Evolutionary conservation across 176 grass and related monocot species (phyloP).

Genomic region (Zea mays): Zm-B73-REFERENCE-NAM-5.0 NC_050096.1:10676501-10677000

Average conservation of each 20-base stretch:
- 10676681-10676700: too few species aligned
- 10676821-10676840: background rate
- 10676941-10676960: background rate
- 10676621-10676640: background rate
- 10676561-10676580: too few species aligned
- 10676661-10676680: background rate
- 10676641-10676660: background rate
- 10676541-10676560: background rate
- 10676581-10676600: too few species aligned
- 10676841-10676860: background rate
- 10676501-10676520: background rate
- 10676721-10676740: too few species aligned
- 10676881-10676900: background rate
- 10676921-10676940: background rate
- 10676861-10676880: background rate
- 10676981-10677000: background rate
- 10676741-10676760: background rate
- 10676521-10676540: background rate
- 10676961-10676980: background rate
- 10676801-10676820: background rate
- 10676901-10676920: background rate
- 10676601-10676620: too few species aligned
- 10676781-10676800: background rate
- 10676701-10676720: too few species aligned
- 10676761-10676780: background rate